These are phyloP conservation scores for Diaporthe humulicola DNA, from an alignment of 2,329 filamentous ascomycete genomes.

Conservation along the genomic window DNA sequence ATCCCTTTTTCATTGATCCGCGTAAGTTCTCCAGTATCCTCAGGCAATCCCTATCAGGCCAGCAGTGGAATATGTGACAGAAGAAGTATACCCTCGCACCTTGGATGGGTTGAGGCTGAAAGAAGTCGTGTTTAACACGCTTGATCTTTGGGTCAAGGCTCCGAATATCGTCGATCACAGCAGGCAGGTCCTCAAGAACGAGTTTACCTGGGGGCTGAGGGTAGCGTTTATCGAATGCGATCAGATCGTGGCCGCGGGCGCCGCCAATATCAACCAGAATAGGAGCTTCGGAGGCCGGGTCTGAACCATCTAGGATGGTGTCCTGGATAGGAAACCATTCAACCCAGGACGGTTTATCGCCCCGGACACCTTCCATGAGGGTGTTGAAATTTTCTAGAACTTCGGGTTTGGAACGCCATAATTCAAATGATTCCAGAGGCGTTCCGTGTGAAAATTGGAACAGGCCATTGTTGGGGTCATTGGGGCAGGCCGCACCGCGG, in stretches of 20 bases:
- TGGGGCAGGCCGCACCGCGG: not conserved
- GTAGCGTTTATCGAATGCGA: not conserved
- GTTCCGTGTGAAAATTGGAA: not conserved
- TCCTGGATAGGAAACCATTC: constrained; percentile 12
- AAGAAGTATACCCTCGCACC: constrained; percentile 8
- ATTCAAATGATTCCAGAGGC: not conserved
- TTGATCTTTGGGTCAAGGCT: constrained; percentile 8
- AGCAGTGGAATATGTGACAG: constrained; percentile 6
- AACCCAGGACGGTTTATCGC: not conserved
- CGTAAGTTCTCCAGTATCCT: not conserved
- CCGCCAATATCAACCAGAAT: not conserved
- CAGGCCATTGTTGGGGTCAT: not conserved
- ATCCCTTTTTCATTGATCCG: not conserved
- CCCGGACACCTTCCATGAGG: constrained; percentile 8
- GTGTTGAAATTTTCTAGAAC: not conserved
- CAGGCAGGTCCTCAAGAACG: not conserved
- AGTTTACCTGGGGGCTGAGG: not conserved
- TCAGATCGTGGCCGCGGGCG: constrained; percentile 4
- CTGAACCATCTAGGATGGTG: not conserved
- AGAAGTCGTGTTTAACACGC: not conserved
- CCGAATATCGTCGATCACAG: not conserved
- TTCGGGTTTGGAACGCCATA: not conserved
- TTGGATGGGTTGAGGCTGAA: not conserved
- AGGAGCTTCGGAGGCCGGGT: not conserved
- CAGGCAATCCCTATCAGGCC: constrained; percentile 5